A percentile compares a stretch with the other conserved stretches of the same genome.
Conservation (phyloP, 495 filamentous ascomycete species). For the Trichoderma erinaceum region DNA sequence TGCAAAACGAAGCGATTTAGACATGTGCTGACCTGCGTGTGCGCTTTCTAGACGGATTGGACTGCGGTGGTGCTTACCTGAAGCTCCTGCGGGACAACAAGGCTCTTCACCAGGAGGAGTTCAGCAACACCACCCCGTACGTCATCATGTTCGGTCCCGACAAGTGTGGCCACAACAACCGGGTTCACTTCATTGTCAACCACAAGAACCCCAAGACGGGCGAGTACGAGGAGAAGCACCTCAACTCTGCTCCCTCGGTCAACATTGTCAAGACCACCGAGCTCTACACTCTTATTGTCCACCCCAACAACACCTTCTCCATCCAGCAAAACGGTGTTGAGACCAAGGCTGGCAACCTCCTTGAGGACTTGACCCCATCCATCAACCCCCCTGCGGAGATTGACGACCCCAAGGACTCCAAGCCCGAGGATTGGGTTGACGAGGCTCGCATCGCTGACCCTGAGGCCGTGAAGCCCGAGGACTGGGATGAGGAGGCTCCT, state of each 20-base stretch:
- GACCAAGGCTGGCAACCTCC: slow-evolving; percentile 80
- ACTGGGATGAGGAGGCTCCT: slow-evolving; percentile 98
- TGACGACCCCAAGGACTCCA: slow-evolving; percentile 90
- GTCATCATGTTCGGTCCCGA: slow-evolving; percentile 99
- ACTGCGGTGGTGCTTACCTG: slow-evolving; percentile 98
- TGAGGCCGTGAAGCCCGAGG: slow-evolving; percentile 89
- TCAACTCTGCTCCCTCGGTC: slow-evolving; percentile 74
- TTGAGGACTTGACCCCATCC: slow-evolving; percentile 87
- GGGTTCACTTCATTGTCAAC: slow-evolving; percentile 99
- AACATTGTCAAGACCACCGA: slow-evolving; percentile 84
- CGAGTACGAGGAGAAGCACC: slow-evolving; percentile 99
- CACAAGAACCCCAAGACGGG: slow-evolving; percentile 99
- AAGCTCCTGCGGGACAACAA: slow-evolving; percentile 99
- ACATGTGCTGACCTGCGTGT: slow-evolving; percentile 18
- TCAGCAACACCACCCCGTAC: slow-evolving; percentile 94
- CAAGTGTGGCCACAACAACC: slow-evolving; percentile 99
- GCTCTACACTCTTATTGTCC: slow-evolving; percentile 93
- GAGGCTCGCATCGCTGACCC: slow-evolving; percentile 85
- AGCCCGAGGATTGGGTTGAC: slow-evolving; percentile 95
- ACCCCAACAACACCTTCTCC: slow-evolving; percentile 89
- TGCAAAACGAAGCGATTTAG: slow-evolving; percentile 20
- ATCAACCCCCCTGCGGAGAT: slow-evolving; percentile 97
- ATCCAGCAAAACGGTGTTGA: slow-evolving; percentile 84
- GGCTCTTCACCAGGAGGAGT: slow-evolving; percentile 93
- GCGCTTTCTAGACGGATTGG: slow-evolving; percentile 65